A percentile compares a stretch with the other conserved stretches of the same genome.
Conservation (phyloP, 139 green algal genomes). For the Auxenochlorella pyrenoidosa region DNA sequence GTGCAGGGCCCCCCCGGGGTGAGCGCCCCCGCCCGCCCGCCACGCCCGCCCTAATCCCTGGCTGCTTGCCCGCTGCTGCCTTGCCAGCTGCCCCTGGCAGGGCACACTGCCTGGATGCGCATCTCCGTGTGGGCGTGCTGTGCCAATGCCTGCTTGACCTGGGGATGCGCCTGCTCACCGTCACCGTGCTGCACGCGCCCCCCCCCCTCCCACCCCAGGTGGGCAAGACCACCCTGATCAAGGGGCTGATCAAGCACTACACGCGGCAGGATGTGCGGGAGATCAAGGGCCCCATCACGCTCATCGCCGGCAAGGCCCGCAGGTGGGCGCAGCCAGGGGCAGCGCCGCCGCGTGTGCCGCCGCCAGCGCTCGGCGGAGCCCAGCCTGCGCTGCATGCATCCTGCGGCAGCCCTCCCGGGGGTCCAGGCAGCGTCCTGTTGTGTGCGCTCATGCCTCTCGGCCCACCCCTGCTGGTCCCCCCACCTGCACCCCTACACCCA, state of each 20-base stretch:
- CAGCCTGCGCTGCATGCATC: too few relatives aligned
- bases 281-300: conserved; percentile 92
- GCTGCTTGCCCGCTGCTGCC: background rate
- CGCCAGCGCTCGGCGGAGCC: too few relatives aligned
- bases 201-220: conserved; percentile 48
- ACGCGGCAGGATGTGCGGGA: conserved; percentile 90
- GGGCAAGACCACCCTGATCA: conserved; percentile 96
- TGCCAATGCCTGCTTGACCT: background rate
- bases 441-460: too few relatives aligned
- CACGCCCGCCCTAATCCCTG: background rate
- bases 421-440: too few relatives aligned
- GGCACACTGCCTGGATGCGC: background rate
- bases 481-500: too few relatives aligned
- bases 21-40: background rate
- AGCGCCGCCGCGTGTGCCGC: too few relatives aligned
- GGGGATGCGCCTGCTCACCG: background rate
- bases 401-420: too few relatives aligned
- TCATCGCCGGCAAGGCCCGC: conserved; percentile 92
- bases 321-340: conserved; percentile 32
- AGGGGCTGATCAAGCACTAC: conserved; percentile 96
- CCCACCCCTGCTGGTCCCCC: too few relatives aligned
- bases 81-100: too few relatives aligned
- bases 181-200: background rate
- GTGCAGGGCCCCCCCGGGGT: conserved; percentile 92
- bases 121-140: background rate